phyloP scores from a whole-genome alignment of 2,329 filamentous ascomycete genomes.

The Penicillium verrucosum region DNA sequence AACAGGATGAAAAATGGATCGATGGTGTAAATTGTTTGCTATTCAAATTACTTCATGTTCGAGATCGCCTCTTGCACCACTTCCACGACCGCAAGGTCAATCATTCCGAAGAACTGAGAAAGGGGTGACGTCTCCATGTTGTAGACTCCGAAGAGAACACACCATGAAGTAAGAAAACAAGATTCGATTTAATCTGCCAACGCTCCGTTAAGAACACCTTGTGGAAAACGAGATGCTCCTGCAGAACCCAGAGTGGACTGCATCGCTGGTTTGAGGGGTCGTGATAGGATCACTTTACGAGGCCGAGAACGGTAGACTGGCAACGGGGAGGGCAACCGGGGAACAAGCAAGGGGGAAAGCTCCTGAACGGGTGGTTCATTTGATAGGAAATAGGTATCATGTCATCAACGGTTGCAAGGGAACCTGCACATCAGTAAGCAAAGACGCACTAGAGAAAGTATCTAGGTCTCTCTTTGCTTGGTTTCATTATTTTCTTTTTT shows the following conservation, averaged over 20 bases:
- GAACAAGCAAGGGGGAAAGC: neutral
- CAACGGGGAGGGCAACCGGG: neutral
- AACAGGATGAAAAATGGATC: neutral
- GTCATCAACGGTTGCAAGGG: constrained; percentile 19
- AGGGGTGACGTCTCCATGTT: constrained; percentile 8
- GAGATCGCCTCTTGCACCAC: constrained; percentile 15
- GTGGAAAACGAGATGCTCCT: constrained; percentile 64
- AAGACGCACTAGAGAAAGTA: constrained; percentile 13
- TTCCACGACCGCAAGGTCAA: constrained; percentile 15
- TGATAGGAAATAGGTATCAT: constrained; percentile 24
- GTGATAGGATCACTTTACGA: constrained; percentile 10
- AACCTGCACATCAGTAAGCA: constrained; percentile 22
- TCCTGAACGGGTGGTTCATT: constrained; percentile 10
- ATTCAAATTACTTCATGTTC: constrained; percentile 9
- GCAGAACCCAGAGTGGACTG: constrained; percentile 67
- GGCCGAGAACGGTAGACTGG: constrained; percentile 6
- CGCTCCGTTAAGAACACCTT: constrained; percentile 76
- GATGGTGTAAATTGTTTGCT: constrained; percentile 1
- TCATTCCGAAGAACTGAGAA: constrained; percentile 11
- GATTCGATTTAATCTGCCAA: constrained; percentile 60
- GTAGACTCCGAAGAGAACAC: constrained; percentile 11
- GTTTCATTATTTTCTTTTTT: constrained; percentile 4
- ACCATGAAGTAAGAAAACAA: constrained; percentile 24
- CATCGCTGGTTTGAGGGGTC: constrained; percentile 60
- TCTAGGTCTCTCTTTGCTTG: constrained; percentile 5